These are phyloP conservation scores for Stachybotrys chlorohalonatus DNA, from an alignment of 2,329 filamentous ascomycete species.

Conservation along the genomic window DNA sequence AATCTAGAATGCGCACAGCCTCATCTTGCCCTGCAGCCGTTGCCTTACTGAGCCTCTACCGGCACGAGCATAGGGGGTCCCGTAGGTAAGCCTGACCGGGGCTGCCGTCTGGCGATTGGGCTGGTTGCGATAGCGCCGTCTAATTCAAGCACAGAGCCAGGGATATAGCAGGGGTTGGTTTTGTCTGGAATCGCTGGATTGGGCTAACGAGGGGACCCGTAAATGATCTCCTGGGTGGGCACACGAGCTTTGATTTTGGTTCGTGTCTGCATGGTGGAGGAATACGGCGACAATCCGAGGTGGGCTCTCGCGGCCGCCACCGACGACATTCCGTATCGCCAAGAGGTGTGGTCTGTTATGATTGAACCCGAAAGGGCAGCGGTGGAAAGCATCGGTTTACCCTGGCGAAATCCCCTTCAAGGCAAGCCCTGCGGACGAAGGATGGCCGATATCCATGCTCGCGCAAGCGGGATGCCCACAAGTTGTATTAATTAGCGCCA, in stretches of 20 bases:
- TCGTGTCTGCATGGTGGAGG: no score
- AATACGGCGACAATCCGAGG: no score
- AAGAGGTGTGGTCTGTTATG: background rate
- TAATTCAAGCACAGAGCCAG: no score
- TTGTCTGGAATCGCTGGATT: background rate
- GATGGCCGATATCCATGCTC: no score
- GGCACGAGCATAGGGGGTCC: background rate
- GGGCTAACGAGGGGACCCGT: background rate
- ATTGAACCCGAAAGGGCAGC: background rate
- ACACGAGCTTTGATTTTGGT: background rate
- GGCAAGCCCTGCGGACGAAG: no score
- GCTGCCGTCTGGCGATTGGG: no score
- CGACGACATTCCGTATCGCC: background rate
- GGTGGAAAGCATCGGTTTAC: no score
- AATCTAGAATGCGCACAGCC: background rate
- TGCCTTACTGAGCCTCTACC: no score
- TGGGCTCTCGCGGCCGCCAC: background rate
- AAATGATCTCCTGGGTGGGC: background rate
- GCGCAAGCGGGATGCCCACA: no score
- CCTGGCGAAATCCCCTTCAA: no score
- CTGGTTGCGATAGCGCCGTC: no score
- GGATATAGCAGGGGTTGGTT: background rate
- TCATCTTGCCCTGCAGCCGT: background rate
- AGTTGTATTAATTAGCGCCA: no score
- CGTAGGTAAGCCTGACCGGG: background rate